Percentiles rank a stretch among this genome's conserved stretches.
Evolutionary conservation across 371 early-diverging fungal species (phyloP).

Genomic region (Mortierella sp.): DNA sequence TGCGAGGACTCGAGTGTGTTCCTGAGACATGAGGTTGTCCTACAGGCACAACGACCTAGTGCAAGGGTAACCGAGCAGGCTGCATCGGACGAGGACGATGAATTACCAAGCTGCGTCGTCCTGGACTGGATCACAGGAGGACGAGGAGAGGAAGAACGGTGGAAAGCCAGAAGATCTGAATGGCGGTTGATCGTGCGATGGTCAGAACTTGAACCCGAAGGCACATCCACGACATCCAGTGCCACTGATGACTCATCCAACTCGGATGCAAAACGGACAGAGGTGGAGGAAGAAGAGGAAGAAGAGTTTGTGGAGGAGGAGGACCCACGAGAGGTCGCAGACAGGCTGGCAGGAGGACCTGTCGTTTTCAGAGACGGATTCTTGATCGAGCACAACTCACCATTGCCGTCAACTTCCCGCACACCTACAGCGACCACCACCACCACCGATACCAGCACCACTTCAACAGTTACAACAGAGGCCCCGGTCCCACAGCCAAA

Average conservation of each 20-base stretch:
- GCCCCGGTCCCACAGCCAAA: constrained; percentile 16
- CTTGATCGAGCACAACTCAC: constrained; percentile 42
- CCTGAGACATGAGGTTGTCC: constrained; percentile 40
- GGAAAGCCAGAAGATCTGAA: constrained; percentile 43
- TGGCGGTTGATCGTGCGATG: constrained; percentile 52
- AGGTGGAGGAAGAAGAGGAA: constrained; percentile 24
- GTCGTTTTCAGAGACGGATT: constrained; percentile 50
- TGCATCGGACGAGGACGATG: constrained; percentile 21
- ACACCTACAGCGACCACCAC: neutral
- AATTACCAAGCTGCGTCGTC: constrained; percentile 44
- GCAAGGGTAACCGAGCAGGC: neutral
- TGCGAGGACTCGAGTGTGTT: constrained; percentile 51
- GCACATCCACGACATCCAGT: neutral
- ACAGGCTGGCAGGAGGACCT: constrained; percentile 44
- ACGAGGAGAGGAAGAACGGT: constrained; percentile 49
- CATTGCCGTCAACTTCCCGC: constrained; percentile 14
- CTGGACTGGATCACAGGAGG: constrained; percentile 54
- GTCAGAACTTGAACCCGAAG: constrained; percentile 35
- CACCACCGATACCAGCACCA: neutral
- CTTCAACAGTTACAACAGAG: neutral
- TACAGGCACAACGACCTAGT: constrained; percentile 32
- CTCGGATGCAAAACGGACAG: neutral
- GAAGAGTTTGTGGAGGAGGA: constrained; percentile 48
- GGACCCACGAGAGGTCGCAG: constrained; percentile 50
- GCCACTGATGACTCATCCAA: neutral